Percentiles rank a stretch among this genome's conserved stretches.
These are phyloP conservation scores for Polytrichum formosum DNA, from an alignment of 225 moss, liverwort and hornwort genomes.

Conservation along the genomic window DNA sequence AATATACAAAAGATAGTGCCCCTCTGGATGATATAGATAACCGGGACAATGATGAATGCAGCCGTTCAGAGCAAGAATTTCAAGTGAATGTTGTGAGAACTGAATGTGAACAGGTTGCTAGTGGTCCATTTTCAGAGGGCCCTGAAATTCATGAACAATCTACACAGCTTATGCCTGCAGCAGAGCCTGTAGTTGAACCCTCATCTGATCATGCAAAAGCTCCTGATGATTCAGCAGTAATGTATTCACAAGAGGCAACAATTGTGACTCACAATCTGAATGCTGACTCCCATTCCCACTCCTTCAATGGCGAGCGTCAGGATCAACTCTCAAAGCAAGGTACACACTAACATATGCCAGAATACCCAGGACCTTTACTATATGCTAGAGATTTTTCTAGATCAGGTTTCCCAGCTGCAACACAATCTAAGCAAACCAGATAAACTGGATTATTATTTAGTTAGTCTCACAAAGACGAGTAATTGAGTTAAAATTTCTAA, in stretches of 20 bases:
- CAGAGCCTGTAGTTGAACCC: background rate
- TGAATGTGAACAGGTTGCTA: background rate
- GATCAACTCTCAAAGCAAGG: constrained; percentile 17
- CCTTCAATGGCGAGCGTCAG: constrained; percentile 12
- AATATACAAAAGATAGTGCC: constrained; percentile 14
- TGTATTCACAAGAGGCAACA: constrained; percentile 8
- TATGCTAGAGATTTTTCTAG: no score
- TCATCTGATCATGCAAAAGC: constrained; percentile 7
- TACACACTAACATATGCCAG: background rate
- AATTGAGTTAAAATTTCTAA: background rate
- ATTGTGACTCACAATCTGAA: constrained; percentile 13
- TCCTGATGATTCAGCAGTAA: constrained; percentile 11
- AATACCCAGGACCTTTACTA: no score
- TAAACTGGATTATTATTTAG: no score
- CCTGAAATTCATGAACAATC: background rate
- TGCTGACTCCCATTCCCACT: constrained; percentile 3
- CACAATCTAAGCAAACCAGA: no score
- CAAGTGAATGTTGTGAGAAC: background rate
- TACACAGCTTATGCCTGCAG: background rate
- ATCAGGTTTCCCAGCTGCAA: no score
- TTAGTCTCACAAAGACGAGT: background rate
- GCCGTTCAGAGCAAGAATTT: background rate
- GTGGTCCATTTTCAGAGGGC: background rate
- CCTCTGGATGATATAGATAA: background rate
- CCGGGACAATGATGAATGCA: background rate